These are phyloP conservation scores for Lipomyces anomalus DNA, from an alignment of 805 yeast genomes.

Conservation along the genomic window DNA sequence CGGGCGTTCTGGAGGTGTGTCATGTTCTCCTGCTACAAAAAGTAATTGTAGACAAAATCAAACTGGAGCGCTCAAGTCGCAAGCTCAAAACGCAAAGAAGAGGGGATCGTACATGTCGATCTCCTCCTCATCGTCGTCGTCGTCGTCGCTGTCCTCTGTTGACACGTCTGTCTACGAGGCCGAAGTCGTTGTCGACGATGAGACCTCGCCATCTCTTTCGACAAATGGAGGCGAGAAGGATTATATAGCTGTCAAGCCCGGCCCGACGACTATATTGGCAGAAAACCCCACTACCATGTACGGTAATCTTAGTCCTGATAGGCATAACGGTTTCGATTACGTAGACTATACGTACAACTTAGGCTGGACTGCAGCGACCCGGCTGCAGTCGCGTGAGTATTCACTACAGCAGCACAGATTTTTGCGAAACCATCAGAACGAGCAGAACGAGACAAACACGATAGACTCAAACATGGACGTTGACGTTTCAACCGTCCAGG, in stretches of 20 bases:
- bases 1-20: too few species aligned
- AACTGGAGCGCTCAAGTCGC: too few species aligned
- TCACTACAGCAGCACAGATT: slow-evolving; percentile 11
- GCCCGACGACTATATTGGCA: background rate
- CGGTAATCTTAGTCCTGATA: background rate
- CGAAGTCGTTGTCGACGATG: slow-evolving; percentile 15
- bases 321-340: slow-evolving; percentile 15
- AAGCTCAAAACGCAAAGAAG: background rate
- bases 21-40: too few species aligned
- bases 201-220: slow-evolving; percentile 3
- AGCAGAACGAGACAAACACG: too few species aligned
- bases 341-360: slow-evolving; percentile 23
- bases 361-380: slow-evolving; percentile 25
- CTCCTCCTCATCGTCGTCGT: background rate
- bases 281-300: background rate
- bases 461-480: too few species aligned
- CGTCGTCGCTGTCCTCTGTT: slow-evolving; percentile 7
- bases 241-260: background rate
- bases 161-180: slow-evolving; percentile 23
- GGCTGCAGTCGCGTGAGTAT: slow-evolving; percentile 21
- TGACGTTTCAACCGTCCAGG: too few species aligned
- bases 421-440: too few species aligned
- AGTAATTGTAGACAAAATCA: too few species aligned
- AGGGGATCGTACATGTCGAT: background rate
- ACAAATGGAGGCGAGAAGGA: slow-evolving; percentile 1